Conservation (phyloP, 2,329 filamentous ascomycete species). For the Fusarium albidum region DNA sequence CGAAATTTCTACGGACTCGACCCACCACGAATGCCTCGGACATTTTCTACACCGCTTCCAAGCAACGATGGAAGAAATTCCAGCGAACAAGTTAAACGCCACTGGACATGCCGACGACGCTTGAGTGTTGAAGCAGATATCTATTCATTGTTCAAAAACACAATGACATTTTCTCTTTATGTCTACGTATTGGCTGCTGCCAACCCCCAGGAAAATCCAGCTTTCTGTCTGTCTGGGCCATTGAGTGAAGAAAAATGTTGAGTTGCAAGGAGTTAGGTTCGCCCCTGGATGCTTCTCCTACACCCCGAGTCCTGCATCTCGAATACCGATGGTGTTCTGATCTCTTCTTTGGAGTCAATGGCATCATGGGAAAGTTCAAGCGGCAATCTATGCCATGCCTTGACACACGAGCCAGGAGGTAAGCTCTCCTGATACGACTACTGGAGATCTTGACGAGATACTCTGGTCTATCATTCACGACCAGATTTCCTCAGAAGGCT, state of each 20-base stretch:
- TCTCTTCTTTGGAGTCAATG: neutral
- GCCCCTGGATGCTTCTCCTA: constrained; percentile 6
- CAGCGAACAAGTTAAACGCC: constrained; percentile 33
- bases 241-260: neutral
- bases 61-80: constrained; percentile 34
- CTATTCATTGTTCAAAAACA: neutral
- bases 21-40: constrained; percentile 33
- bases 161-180: neutral
- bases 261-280: neutral
- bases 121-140: neutral
- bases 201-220: too few relatives aligned
- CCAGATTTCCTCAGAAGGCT: too few relatives aligned
- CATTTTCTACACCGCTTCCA: constrained; percentile 31
- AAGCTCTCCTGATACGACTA: too few relatives aligned
- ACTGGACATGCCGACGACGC: constrained; percentile 13
- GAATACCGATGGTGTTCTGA: constrained; percentile 18
- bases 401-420: too few relatives aligned
- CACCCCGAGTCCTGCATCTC: constrained; percentile 20
- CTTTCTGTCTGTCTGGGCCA: too few relatives aligned
- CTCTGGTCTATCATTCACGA: too few relatives aligned
- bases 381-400: too few relatives aligned
- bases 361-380: neutral
- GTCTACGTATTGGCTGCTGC: too few relatives aligned
- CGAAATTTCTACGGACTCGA: constrained; percentile 21
- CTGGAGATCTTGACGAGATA: too few relatives aligned